Evolutionary conservation across 495 filamentous ascomycete genomes (phyloP).

Genomic region (Penicillium egyptiacum): DNA sequence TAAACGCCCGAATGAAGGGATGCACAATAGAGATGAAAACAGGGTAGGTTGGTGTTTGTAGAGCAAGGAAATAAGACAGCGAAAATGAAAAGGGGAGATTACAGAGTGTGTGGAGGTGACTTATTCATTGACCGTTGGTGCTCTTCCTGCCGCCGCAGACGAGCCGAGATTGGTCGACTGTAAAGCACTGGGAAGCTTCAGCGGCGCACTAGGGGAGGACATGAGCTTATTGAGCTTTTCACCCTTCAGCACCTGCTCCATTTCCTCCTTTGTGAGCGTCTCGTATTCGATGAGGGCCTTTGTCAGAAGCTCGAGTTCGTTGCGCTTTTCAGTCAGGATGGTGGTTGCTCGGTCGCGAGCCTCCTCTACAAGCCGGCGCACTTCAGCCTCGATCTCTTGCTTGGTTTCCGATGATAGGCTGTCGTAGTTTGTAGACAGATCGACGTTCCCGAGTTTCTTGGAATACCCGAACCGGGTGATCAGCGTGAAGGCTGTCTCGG

Average conservation of each 20-base stretch:
- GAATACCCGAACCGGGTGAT: constrained; percentile 88
- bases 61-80: background rate
- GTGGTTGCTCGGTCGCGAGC: constrained; percentile 69
- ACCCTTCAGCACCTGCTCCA: constrained; percentile 80
- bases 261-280: constrained; percentile 81
- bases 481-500: constrained; percentile 76
- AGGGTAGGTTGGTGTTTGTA: constrained; percentile 7
- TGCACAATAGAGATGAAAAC: constrained; percentile 23
- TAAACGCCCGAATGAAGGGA: constrained; percentile 35
- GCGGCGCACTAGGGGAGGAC: constrained; percentile 42
- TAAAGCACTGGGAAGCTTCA: constrained; percentile 56
- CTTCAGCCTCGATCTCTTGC: constrained; percentile 79
- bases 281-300: constrained; percentile 93
- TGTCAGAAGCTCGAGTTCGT: constrained; percentile 83
- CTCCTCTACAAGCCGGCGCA: constrained; percentile 81
- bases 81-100: constrained; percentile 13
- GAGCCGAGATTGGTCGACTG: constrained; percentile 32
- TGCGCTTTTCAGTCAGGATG: constrained; percentile 67
- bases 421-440: constrained; percentile 77
- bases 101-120: background rate
- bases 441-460: constrained; percentile 82
- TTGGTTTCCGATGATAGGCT: constrained; percentile 80
- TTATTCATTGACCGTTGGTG: constrained; percentile 32
- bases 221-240: constrained; percentile 71
- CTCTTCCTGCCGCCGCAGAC: constrained; percentile 18